Evolutionary conservation across 2,329 filamentous ascomycete species (phyloP).

Genomic region (Colletotrichum tanaceti): DNA sequence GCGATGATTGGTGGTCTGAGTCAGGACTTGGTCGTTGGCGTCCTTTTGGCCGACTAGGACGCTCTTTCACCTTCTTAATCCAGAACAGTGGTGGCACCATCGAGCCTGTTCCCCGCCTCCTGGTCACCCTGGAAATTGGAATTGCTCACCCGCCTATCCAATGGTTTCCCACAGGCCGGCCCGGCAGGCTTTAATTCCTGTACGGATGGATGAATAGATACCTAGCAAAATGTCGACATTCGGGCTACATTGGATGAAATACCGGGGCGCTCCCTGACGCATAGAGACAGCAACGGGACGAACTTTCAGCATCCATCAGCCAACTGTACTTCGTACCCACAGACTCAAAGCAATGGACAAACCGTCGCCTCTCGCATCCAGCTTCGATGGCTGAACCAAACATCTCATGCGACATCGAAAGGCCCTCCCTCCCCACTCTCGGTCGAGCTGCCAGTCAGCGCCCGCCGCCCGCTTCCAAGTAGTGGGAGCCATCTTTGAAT

Average conservation of each 20-base stretch:
- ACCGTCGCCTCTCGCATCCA: conserved; percentile 22
- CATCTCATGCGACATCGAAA: conserved; percentile 17
- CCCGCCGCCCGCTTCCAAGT: conserved; percentile 38
- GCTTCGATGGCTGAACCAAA: conserved; percentile 26
- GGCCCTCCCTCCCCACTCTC: conserved; percentile 19
- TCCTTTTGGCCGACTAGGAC: conserved; percentile 34
- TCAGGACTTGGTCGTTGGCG: conserved; percentile 39
- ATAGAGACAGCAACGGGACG: conserved; percentile 23
- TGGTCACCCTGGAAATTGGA: conserved; percentile 38
- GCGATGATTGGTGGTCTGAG: conserved; percentile 39
- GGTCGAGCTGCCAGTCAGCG: conserved; percentile 36
- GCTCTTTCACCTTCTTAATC: conserved; percentile 40
- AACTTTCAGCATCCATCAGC: neutral
- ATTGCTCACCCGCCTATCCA: conserved; percentile 25
- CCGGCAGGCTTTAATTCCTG: neutral
- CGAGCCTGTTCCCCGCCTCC: conserved; percentile 36
- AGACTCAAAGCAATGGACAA: conserved; percentile 24
- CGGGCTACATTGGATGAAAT: conserved; percentile 27
- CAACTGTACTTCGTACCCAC: conserved; percentile 31
- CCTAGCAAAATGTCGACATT: conserved; percentile 31
- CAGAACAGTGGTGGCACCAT: conserved; percentile 41
- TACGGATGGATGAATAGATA: too few relatives aligned
- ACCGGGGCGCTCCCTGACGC: conserved; percentile 20
- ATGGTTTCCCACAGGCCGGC: conserved; percentile 32
- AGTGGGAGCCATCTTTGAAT: conserved; percentile 29